phyloP scores from a whole-genome alignment of 805 yeast genomes.

The Myxozyma lipomycoides region DNA sequence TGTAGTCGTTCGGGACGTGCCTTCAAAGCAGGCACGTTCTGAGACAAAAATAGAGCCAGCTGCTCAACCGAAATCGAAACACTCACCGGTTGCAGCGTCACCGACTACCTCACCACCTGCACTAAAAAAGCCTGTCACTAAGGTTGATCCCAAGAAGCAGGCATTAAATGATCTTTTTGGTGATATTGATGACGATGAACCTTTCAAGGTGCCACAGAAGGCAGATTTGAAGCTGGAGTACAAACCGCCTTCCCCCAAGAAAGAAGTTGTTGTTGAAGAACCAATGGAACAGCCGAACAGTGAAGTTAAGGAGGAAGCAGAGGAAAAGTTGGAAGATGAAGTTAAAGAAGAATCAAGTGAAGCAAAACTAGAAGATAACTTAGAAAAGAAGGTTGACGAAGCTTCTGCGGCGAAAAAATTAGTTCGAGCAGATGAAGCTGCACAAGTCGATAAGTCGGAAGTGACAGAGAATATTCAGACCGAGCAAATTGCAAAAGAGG shows the following conservation, averaged over 20 bases:
- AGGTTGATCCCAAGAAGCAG: background rate
- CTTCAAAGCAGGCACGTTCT: background rate
- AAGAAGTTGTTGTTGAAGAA: too few species aligned
- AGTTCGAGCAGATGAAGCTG: too few species aligned
- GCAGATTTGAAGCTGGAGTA: background rate
- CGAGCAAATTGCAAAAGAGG: too few species aligned
- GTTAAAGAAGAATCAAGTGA: background rate
- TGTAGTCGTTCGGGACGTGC: background rate
- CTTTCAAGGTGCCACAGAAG: background rate
- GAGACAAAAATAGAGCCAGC: too few species aligned
- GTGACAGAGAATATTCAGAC: too few species aligned
- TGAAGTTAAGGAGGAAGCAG: background rate
- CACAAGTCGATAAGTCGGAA: too few species aligned
- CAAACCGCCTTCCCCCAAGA: background rate
- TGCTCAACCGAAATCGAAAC: background rate
- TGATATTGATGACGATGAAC: background rate
- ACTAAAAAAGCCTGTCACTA: background rate
- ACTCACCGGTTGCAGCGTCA: background rate
- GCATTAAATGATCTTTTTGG: background rate
- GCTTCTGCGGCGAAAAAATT: background rate
- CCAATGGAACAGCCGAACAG: too few species aligned
- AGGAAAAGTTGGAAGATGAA: background rate
- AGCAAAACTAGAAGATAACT: background rate
- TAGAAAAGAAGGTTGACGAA: background rate
- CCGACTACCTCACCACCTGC: background rate